Evolutionary conservation across 2,329 filamentous ascomycete species (phyloP).

Genomic region (Septoria linicola): DNA sequence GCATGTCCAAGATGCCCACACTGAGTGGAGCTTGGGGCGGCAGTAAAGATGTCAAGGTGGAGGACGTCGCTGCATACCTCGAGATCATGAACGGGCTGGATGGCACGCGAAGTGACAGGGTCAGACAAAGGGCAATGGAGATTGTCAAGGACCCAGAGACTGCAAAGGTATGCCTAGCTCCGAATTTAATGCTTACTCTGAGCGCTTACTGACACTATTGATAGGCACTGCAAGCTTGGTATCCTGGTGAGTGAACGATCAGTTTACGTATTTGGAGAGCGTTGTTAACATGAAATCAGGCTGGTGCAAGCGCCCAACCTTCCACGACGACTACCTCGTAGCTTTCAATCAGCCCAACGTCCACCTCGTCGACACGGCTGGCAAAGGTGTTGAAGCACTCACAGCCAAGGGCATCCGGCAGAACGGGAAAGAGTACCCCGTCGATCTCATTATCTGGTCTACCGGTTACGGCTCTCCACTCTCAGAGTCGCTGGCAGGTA

Average conservation of each 20-base stretch:
- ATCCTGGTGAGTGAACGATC: slow-evolving; percentile 39
- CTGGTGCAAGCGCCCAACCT: slow-evolving; percentile 64
- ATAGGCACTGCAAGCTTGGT: slow-evolving; percentile 55
- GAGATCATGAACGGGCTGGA: slow-evolving; percentile 55
- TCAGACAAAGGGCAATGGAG: slow-evolving; percentile 48
- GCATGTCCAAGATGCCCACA: slow-evolving; percentile 12
- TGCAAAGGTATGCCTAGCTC: background rate
- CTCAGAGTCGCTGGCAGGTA: slow-evolving; percentile 32
- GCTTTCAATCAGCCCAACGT: slow-evolving; percentile 61
- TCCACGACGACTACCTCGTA: slow-evolving; percentile 21
- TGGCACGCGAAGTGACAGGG: slow-evolving; percentile 41
- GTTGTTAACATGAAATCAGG: slow-evolving; percentile 15
- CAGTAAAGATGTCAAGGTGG: slow-evolving; percentile 70
- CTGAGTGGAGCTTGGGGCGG: slow-evolving; percentile 43
- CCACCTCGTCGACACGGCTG: slow-evolving; percentile 59
- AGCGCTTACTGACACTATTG: background rate
- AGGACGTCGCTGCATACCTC: slow-evolving; percentile 75
- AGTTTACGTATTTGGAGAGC: too few species aligned
- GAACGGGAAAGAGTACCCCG: slow-evolving; percentile 48
- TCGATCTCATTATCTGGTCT: slow-evolving; percentile 49
- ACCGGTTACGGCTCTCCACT: slow-evolving; percentile 44
- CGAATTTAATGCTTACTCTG: background rate
- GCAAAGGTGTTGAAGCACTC: slow-evolving; percentile 50
- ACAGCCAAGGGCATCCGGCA: slow-evolving; percentile 50
- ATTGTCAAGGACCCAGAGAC: slow-evolving; percentile 51